phyloP scores from a whole-genome alignment of 202 grass and related monocot species.

The Alloteropsis angusta region DNA sequence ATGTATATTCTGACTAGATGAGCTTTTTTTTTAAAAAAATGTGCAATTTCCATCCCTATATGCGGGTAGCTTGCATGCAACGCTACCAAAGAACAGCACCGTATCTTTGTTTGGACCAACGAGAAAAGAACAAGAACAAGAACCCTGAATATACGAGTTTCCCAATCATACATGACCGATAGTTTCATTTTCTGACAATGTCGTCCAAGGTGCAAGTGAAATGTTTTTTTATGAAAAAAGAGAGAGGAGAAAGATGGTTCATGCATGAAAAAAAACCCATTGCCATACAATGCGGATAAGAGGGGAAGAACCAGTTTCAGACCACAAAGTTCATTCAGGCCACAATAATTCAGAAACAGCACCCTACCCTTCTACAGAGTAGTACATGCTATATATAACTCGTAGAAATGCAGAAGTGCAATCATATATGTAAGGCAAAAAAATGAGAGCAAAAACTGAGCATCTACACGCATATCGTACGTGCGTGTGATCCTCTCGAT shows the following conservation, averaged over 20 bases:
- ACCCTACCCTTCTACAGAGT: background rate
- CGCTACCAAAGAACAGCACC: background rate
- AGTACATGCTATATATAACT: background rate
- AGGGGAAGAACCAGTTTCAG: background rate
- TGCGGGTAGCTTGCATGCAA: slow-evolving; percentile 2
- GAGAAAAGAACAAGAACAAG: background rate
- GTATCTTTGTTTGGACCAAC: background rate
- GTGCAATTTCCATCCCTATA: background rate
- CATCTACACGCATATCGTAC: background rate
- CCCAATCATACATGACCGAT: background rate
- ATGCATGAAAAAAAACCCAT: background rate
- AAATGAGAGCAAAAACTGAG: background rate
- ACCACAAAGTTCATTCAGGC: background rate
- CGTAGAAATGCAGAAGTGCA: background rate
- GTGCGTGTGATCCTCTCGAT: slow-evolving; percentile 11
- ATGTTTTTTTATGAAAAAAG: background rate
- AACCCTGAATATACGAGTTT: background rate
- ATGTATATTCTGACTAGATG: slow-evolving; percentile 2
- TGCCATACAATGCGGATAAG: slow-evolving; percentile 25
- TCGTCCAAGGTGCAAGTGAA: background rate
- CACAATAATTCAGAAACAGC: slow-evolving; percentile 6
- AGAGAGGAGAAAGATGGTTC: background rate
- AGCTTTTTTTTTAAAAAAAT: background rate
- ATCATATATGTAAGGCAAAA: background rate
- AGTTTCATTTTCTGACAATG: background rate